A percentile compares a stretch with the other conserved stretches of the same genome.
Conservation (phyloP, 2,329 filamentous ascomycete species). For the Fusarium setosum region DNA sequence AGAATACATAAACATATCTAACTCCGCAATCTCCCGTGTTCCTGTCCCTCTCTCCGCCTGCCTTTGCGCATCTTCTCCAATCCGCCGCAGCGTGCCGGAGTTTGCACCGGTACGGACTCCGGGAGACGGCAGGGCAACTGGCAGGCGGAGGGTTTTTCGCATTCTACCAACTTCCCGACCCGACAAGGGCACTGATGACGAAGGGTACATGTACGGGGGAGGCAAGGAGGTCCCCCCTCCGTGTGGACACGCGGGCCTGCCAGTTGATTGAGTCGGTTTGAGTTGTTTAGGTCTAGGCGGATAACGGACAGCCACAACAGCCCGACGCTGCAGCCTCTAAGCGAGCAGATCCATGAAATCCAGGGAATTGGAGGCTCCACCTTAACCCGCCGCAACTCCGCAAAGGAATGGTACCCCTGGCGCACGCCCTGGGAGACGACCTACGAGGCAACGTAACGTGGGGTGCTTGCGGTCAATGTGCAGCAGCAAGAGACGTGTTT, state of each 20-base stretch:
- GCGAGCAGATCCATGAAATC: constrained; percentile 18
- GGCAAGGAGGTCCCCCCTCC: neutral
- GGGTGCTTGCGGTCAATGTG: neutral
- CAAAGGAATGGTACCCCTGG: constrained; percentile 21
- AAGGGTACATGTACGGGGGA: constrained; percentile 2
- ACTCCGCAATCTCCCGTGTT: constrained; percentile 8
- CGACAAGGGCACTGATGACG: constrained; percentile 15
- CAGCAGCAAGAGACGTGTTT: neutral
- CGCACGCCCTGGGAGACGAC: too few species aligned
- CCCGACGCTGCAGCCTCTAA: constrained; percentile 29
- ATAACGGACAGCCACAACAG: constrained; percentile 29
- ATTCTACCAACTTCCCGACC: constrained; percentile 35
- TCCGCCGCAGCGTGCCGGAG: neutral
- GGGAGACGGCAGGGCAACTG: neutral
- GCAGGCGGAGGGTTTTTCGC: constrained; percentile 20
- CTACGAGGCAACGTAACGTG: neutral
- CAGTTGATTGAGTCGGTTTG: neutral
- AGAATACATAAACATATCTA: too few species aligned
- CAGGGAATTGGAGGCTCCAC: constrained; percentile 29
- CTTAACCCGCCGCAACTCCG: constrained; percentile 15
- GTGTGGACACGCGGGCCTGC: neutral
- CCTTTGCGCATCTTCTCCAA: neutral
- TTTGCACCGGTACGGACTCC: neutral
- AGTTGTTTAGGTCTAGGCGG: constrained; percentile 13
- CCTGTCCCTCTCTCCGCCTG: neutral